phyloP scores from a whole-genome alignment of 768 basidiomycete species.

The Russula sp. region DNA sequence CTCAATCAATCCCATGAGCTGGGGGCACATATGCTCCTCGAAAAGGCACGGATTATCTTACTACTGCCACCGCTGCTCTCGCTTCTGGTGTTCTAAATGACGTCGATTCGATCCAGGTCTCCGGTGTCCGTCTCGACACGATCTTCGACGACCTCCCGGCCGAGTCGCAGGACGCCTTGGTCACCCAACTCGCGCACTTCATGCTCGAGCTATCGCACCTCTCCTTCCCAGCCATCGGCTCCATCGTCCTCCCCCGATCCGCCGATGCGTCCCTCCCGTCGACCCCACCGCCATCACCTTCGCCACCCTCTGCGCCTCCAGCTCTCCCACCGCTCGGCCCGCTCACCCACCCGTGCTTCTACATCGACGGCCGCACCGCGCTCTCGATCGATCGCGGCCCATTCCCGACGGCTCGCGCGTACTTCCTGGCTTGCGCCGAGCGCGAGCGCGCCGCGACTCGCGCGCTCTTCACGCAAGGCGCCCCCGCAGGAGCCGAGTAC shows the following conservation, averaged over 20 bases:
- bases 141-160: constrained; percentile 28
- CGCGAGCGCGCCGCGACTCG: constrained; percentile 32
- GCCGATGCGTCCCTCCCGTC: background rate
- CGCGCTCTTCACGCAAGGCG: constrained; percentile 31
- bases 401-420: constrained; percentile 29
- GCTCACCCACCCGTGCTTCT: constrained; percentile 28
- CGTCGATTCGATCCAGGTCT: constrained; percentile 20
- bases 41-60: constrained; percentile 26
- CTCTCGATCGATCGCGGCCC: constrained; percentile 33
- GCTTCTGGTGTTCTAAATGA: background rate
- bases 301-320: background rate
- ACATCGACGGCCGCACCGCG: constrained; percentile 28
- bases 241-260: constrained; percentile 20
- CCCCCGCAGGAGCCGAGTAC: constrained; percentile 28
- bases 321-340: constrained; percentile 18
- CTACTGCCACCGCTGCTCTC: background rate
- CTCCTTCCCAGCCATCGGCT: constrained; percentile 30
- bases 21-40: constrained; percentile 26
- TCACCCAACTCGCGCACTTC: constrained; percentile 30
- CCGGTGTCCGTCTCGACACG: constrained; percentile 27
- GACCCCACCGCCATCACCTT: background rate
- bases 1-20: constrained; percentile 18
- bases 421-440: constrained; percentile 34
- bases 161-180: constrained; percentile 27
- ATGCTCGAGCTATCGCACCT: constrained; percentile 29